These are phyloP conservation scores for Litchi chinensis DNA, from an alignment of 345 rosid genomes.

Conservation along the genomic window DNA sequence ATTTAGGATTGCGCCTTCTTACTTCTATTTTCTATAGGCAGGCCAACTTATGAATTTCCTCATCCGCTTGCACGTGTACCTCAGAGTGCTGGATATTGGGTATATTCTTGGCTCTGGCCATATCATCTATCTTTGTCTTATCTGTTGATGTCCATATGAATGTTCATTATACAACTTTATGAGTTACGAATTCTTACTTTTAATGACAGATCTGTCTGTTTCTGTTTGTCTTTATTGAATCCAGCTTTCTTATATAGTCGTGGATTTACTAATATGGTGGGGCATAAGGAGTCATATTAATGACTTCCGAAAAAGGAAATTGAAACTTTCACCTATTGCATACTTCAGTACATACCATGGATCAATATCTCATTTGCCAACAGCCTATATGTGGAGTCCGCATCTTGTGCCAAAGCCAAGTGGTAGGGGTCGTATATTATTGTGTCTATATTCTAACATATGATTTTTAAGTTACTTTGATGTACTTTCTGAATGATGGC, in stretches of 20 bases:
- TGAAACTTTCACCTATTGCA: conserved; percentile 89
- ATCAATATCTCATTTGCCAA: conserved; percentile 94
- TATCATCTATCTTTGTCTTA: neutral
- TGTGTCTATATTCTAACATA: neutral
- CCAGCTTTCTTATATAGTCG: conserved; percentile 90
- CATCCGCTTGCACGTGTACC: conserved; percentile 98
- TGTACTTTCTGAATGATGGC: neutral
- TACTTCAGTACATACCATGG: conserved; percentile 95
- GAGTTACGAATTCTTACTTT: neutral
- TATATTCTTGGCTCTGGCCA: conserved; percentile 35
- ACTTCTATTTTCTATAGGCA: conserved; percentile 72
- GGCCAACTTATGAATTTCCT: conserved; percentile 98
- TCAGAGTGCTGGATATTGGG: conserved; percentile 96
- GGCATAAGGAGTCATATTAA: conserved; percentile 90
- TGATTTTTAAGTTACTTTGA: neutral
- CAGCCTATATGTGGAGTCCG: conserved; percentile 99
- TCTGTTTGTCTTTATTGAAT: conserved; percentile 26
- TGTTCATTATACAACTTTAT: neutral
- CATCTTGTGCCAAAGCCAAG: conserved; percentile 94
- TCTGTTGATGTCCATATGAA: neutral
- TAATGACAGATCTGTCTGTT: conserved; percentile 8
- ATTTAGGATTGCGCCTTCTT: conserved; percentile 40
- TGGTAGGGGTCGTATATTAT: conserved; percentile 48
- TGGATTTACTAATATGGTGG: conserved; percentile 98
- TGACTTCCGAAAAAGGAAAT: conserved; percentile 83